These are phyloP conservation scores for Plectosphaerella cucumerina DNA, from an alignment of 2,329 filamentous ascomycete species.

Conservation along the genomic window DNA sequence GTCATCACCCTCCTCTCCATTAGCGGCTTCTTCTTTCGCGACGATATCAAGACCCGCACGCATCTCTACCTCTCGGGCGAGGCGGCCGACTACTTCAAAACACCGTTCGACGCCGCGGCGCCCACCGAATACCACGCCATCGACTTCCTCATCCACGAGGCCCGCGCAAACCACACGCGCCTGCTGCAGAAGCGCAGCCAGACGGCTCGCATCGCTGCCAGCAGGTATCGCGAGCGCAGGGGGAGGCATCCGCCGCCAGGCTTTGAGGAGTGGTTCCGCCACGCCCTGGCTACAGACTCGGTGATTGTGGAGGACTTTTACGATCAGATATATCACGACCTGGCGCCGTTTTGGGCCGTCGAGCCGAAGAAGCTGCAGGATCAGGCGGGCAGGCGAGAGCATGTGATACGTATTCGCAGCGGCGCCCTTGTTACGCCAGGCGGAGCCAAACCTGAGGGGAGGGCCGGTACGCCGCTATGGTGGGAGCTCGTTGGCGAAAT, in stretches of 20 bases:
- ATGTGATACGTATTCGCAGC: constrained; percentile 43
- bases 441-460: constrained; percentile 34
- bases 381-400: constrained; percentile 37
- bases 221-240: constrained; percentile 50
- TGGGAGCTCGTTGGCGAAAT: constrained; percentile 46
- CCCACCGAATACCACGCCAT: constrained; percentile 41
- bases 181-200: constrained; percentile 40
- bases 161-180: constrained; percentile 36
- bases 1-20: constrained; percentile 6
- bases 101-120: constrained; percentile 12
- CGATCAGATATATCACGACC: constrained; percentile 59
- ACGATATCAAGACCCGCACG: constrained; percentile 7
- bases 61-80: constrained; percentile 9
- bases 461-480: constrained; percentile 44
- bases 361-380: constrained; percentile 27
- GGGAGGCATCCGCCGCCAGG: constrained; percentile 59
- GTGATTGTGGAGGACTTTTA: constrained; percentile 60
- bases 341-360: constrained; percentile 53
- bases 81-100: constrained; percentile 13
- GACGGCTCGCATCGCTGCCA: constrained; percentile 44
- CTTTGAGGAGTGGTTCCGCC: constrained; percentile 57
- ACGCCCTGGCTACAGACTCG: constrained; percentile 46
- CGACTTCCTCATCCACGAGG: constrained; percentile 41
- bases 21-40: constrained; percentile 12
- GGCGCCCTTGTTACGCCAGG: constrained; percentile 31